Conservation (phyloP, 441 rosid genomes). For the Gossypium schwendimanii region DNA sequence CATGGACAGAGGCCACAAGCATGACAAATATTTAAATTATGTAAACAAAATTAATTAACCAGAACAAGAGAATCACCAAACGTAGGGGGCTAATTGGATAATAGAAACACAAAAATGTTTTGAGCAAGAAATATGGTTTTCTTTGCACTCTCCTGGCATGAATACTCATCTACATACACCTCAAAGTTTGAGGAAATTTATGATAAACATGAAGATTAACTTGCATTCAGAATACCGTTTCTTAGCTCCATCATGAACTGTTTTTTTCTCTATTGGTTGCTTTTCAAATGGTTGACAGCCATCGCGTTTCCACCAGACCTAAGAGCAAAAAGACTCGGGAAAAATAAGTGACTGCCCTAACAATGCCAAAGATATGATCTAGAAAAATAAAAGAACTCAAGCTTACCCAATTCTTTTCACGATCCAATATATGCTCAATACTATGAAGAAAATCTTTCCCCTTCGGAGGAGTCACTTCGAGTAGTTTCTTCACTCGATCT, state of each 20-base stretch:
- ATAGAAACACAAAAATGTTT: neutral
- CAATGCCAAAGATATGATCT: neutral
- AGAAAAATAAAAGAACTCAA: conserved; percentile 16
- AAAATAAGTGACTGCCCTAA: conserved; percentile 7
- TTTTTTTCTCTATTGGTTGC: conserved; percentile 65
- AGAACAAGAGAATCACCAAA: neutral
- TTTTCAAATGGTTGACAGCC: conserved; percentile 96
- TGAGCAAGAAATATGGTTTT: neutral
- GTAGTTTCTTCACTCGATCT: conserved; percentile 79
- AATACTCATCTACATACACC: neutral
- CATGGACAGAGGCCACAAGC: neutral
- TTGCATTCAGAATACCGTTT: conserved; percentile 49
- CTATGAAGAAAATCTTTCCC: conserved; percentile 79
- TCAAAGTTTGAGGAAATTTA: neutral
- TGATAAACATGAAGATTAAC: neutral
- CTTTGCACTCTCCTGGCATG: neutral
- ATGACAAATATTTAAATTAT: neutral
- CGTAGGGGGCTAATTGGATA: neutral
- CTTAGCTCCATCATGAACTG: conserved; percentile 51
- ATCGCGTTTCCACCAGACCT: conserved; percentile 99
- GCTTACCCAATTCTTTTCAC: conserved; percentile 93
- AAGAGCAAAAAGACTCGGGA: conserved; percentile 18
- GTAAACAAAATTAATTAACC: neutral
- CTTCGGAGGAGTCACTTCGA: conserved; percentile 87
- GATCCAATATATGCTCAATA: conserved; percentile 82